Base-by-base conservation (phyloP, 768 basidiomycete species). In the Lyophyllum atratum region DNA sequence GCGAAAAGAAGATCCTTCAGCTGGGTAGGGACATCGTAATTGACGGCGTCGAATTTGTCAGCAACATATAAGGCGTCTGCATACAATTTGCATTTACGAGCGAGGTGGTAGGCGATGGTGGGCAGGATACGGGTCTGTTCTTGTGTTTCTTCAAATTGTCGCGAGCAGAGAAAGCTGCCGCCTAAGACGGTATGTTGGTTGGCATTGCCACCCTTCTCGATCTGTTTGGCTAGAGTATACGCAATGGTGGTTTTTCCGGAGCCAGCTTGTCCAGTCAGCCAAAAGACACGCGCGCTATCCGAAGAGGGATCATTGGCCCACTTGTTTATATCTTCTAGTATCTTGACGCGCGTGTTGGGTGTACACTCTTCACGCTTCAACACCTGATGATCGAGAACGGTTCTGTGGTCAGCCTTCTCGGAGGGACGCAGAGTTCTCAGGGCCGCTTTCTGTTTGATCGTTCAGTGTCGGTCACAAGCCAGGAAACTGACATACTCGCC, bases 141-240 rank as follows among this genome's bases (percentile, higher is more conserved):
- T 45, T 53, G 25, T 19, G 68, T 67, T 19, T 70, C 63, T 11
- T n/a, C n/a, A n/a, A n/a, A n/a, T n/a, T n/a, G n/a, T n/a, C n/a
- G n/a, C n/a, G n/a, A n/a, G n/a, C n/a, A 68, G 25, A 72, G 64
- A 54, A 72, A 72, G 50, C 62, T 69, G 21, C 52, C 69, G 2
- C 63, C 64, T 24, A 72, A 46, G 15, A 60, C 28, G 17, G 42
- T 44, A 29, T 22, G 31, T 1, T 34, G 31, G 21, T 66, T 59
- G 44, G 65, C 67, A 4, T 47, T 33, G 21, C 48, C 44, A 17
- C 65, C 61, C 4, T 68, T 60, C 0, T 68, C 67, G 17, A 49
- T 61, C 64, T 5, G 71, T 19, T 29, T 48, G 19, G 55, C 39
- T n/a, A n/a, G n/a, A n/a, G n/a, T n/a, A n/a, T n/a, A n/a, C n/a